A percentile compares a stretch with the other conserved stretches of the same genome.
phyloP scores from a whole-genome alignment of 2,329 filamentous ascomycete genomes.

The Didymella exigua region DNA sequence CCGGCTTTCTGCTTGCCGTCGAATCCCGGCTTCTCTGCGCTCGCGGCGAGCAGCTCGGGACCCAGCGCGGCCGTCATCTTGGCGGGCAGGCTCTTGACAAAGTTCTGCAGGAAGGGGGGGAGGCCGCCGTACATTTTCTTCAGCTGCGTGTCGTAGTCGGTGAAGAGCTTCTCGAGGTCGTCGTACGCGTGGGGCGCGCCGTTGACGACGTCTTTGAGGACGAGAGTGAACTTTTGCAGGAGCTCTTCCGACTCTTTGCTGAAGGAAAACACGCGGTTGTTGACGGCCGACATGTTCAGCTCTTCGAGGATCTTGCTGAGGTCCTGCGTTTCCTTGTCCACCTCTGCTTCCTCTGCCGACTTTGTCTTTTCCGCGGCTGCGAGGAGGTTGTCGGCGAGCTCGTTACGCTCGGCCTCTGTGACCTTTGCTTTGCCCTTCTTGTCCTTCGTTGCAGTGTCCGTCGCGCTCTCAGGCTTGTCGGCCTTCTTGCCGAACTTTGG shows the following conservation, averaged over 20 bases:
- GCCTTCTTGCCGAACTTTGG: constrained; percentile 35
- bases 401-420: constrained; percentile 46
- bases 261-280: constrained; percentile 84
- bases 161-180: constrained; percentile 76
- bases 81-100: constrained; percentile 81
- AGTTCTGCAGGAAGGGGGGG: constrained; percentile 79
- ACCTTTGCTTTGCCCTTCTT: constrained; percentile 38
- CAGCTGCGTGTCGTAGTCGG: constrained; percentile 66
- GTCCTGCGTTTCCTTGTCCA: constrained; percentile 69
- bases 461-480: constrained; percentile 43
- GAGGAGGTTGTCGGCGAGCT: constrained; percentile 43
- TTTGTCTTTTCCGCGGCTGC: constrained; percentile 44
- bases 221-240: constrained; percentile 81
- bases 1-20: constrained; percentile 46
- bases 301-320: constrained; percentile 80
- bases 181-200: constrained; percentile 92
- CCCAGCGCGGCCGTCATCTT: constrained; percentile 78
- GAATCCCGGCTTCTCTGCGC: constrained; percentile 67
- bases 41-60: constrained; percentile 81
- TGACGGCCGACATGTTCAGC: constrained; percentile 80
- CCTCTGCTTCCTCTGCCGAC: constrained; percentile 43
- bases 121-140: constrained; percentile 70
- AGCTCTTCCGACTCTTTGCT: constrained; percentile 84
- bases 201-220: constrained; percentile 90
- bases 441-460: constrained; percentile 30